Base-by-base conservation (phyloP, 2,329 filamentous ascomycete genomes). In the Neoscytalidium dimidiatum region DNA sequence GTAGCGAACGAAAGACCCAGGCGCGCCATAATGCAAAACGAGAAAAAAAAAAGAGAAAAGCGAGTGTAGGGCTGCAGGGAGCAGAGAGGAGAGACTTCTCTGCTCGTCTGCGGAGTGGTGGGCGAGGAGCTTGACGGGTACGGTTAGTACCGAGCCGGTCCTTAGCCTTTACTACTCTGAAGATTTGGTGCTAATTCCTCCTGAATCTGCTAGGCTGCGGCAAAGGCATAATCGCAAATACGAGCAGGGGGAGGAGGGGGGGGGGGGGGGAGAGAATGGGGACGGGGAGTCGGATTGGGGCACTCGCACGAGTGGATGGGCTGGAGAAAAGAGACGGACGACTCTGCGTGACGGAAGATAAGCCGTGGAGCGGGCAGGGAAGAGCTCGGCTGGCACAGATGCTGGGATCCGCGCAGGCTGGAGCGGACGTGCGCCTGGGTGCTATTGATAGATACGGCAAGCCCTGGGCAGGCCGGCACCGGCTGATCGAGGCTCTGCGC, bases 21-120 rank as follows among this genome's bases (percentile, higher is more conserved):
- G 23, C 56, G 56, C 56, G 56, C 56, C 56, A 60, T 60, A 60
- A 60, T 60, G 56, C 56, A 60, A 43, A 26, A n/a, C n/a, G n/a
- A n/a, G n/a, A 28, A 52, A 46, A 35, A 60, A 46, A 60, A 46
- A 60, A 60, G 21, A 28, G 23, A 19, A 60, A 60, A 60, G 56
- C 56, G 56, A 60, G 56, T 60, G 56, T 60, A 60, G 56, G 56
- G 56, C 56, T 60, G 56, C 56, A 60, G 56, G 56, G 56, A 33
- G 56, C 56, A 60, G 56, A 60, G 41, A 44, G 28, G 41, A 29
- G 56, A 21, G 56, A 46, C 56, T 60, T 57, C 56, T 33, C 28
- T 26, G 26, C 31, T 23, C 31, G 38, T 29, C 31, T 57, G 52
- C 52, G 52, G 38, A 44, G 38, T 21, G 8, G 38, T 21, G 23